phyloP scores from a whole-genome alignment of 352 stramenopile genomes.

The Aphanomyces astaci region DNA sequence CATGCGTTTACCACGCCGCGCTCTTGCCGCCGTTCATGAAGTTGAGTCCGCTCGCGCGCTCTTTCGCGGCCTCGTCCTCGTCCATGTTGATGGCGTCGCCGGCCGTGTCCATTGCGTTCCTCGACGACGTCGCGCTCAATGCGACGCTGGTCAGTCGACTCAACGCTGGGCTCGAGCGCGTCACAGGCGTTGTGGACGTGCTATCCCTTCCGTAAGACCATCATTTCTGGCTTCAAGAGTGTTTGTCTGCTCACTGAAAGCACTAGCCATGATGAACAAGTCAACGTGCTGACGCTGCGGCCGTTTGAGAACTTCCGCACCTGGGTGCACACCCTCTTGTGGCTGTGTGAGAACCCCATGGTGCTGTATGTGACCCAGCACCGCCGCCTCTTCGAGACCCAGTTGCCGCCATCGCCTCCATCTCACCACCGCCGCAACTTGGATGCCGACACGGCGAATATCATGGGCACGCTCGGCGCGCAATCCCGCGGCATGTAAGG shows the following conservation, averaged over 20 bases:
- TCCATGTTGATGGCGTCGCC: constrained; percentile 30
- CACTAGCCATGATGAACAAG: no score
- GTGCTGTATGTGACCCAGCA: constrained; percentile 31
- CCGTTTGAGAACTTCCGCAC: constrained; percentile 39
- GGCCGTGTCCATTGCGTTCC: constrained; percentile 51
- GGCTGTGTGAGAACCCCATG: constrained; percentile 61
- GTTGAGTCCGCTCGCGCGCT: constrained; percentile 59
- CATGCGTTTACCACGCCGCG: constrained; percentile 43
- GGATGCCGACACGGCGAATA: constrained; percentile 47
- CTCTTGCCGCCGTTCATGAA: constrained; percentile 48
- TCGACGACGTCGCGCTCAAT: constrained; percentile 31
- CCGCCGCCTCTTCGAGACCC: constrained; percentile 28
- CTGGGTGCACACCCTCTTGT: constrained; percentile 47
- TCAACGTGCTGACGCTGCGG: constrained; percentile 26
- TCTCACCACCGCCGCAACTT: constrained; percentile 33
- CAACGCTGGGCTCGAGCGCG: constrained; percentile 29
- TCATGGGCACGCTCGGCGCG: constrained; percentile 58
- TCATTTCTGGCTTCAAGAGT: no score
- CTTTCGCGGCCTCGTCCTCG: constrained; percentile 27
- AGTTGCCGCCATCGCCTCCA: constrained; percentile 15
- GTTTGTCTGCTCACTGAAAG: no score
- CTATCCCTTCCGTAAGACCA: constrained; percentile 48
- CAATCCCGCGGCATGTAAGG: constrained; percentile 48
- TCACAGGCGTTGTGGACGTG: constrained; percentile 52
- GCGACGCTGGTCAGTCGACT: constrained; percentile 32